phyloP scores from a whole-genome alignment of 23 red algal genomes.

The Chondrus crispus region DNA sequence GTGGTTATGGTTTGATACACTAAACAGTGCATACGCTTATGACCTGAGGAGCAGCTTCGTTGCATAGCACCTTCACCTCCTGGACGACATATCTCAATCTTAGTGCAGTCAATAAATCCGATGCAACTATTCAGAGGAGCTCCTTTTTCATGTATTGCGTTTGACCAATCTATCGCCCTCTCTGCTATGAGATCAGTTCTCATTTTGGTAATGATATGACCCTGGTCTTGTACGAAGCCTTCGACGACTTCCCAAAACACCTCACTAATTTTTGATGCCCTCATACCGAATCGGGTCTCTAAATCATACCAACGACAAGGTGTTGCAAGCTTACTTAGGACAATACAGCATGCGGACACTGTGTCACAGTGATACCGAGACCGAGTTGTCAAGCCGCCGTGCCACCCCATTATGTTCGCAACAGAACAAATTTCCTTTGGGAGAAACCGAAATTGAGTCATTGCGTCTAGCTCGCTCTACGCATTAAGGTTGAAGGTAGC shows the following conservation, averaged over 20 bases:
- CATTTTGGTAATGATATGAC: background rate
- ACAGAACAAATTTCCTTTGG: background rate
- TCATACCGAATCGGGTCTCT: background rate
- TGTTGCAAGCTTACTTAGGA: background rate
- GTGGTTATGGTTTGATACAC: background rate
- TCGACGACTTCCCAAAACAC: background rate
- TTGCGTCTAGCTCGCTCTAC: background rate
- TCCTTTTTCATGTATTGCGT: background rate
- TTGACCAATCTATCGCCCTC: background rate
- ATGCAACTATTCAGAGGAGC: background rate
- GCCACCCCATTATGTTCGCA: background rate
- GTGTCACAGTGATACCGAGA: background rate
- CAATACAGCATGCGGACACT: background rate
- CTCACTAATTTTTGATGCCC: background rate
- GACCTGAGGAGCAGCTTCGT: background rate
- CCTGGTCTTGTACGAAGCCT: background rate
- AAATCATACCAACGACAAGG: background rate
- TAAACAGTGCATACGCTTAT: background rate
- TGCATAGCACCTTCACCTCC: background rate
- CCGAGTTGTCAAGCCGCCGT: background rate
- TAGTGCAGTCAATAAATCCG: constrained; percentile 4
- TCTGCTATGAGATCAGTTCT: background rate
- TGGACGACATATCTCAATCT: background rate
- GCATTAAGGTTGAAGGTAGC: background rate
- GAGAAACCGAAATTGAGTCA: background rate